Evolutionary conservation across 768 basidiomycete genomes (phyloP).

Genomic region (Hemileccinum impolitum): DNA sequence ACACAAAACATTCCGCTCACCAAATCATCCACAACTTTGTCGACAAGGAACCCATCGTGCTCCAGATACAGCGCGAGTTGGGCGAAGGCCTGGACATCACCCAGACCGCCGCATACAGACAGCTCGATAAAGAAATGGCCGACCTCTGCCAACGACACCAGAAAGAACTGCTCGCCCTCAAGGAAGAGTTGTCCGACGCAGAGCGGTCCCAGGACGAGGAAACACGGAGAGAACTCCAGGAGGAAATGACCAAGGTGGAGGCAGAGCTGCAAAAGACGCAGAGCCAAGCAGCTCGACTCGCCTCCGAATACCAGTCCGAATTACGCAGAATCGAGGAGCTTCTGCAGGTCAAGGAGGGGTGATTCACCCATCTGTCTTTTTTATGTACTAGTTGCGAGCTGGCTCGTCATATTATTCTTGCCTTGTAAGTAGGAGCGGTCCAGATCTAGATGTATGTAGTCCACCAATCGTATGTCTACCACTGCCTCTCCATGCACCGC

Average conservation of each 20-base stretch:
- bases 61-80: constrained; percentile 56
- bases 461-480: constrained; percentile 3
- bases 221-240: constrained; percentile 42
- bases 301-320: constrained; percentile 33
- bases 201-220: constrained; percentile 44
- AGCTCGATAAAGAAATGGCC: constrained; percentile 48
- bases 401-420: constrained; percentile 13
- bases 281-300: constrained; percentile 29
- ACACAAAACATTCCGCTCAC: constrained; percentile 42
- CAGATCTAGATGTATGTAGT: constrained; percentile 14
- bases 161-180: constrained; percentile 45
- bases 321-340: constrained; percentile 34
- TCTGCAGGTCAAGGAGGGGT: constrained; percentile 30
- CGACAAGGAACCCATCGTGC: constrained; percentile 37
- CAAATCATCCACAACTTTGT: constrained; percentile 43
- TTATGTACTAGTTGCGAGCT: constrained; percentile 24
- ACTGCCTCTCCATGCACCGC: too few relatives aligned
- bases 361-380: constrained; percentile 6
- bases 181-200: constrained; percentile 46
- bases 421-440: constrained; percentile 1
- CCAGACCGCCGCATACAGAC: constrained; percentile 52
- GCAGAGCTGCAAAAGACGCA: constrained; percentile 27
- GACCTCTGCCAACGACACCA: constrained; percentile 44
- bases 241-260: constrained; percentile 35
- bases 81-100: constrained; percentile 45